Percentiles rank a stretch among this genome's conserved stretches.
phyloP scores from a whole-genome alignment of 176 grass and related monocot genomes.

The Oropetium thomaeum region DNA sequence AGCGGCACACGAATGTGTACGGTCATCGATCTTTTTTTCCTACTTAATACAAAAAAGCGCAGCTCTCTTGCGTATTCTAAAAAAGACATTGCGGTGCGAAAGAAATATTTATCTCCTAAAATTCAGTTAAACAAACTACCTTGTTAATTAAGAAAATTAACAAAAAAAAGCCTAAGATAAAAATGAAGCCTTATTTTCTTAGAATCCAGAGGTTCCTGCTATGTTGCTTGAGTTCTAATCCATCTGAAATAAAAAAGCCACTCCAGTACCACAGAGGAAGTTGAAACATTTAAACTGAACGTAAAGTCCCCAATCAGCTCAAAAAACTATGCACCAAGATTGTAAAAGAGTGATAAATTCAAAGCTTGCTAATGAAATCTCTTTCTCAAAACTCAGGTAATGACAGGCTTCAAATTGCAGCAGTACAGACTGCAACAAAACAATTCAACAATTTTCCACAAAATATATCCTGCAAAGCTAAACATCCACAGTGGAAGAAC shows the following conservation, averaged over 20 bases:
- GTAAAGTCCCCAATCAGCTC: neutral
- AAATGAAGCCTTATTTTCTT: neutral
- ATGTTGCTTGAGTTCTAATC: neutral
- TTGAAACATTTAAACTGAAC: neutral
- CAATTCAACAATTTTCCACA: neutral
- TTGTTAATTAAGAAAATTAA: neutral
- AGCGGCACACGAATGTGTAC: no score
- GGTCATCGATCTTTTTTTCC: no score
- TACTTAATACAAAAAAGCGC: no score
- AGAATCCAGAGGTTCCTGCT: neutral
- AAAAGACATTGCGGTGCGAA: neutral
- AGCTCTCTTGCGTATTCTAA: no score
- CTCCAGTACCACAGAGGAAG: neutral
- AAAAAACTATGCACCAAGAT: slow-evolving; percentile 12
- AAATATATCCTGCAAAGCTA: neutral
- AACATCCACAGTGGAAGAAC: neutral
- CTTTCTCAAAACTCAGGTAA: neutral
- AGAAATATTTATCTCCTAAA: neutral
- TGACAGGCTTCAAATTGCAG: neutral
- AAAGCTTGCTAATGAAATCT: neutral
- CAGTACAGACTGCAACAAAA: neutral
- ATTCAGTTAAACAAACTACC: neutral
- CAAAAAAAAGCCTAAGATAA: neutral
- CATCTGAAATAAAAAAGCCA: neutral
- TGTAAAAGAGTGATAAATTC: neutral